Conservation (phyloP, 371 early-diverging fungal species). For the Fennellomyces sp. region DNA sequence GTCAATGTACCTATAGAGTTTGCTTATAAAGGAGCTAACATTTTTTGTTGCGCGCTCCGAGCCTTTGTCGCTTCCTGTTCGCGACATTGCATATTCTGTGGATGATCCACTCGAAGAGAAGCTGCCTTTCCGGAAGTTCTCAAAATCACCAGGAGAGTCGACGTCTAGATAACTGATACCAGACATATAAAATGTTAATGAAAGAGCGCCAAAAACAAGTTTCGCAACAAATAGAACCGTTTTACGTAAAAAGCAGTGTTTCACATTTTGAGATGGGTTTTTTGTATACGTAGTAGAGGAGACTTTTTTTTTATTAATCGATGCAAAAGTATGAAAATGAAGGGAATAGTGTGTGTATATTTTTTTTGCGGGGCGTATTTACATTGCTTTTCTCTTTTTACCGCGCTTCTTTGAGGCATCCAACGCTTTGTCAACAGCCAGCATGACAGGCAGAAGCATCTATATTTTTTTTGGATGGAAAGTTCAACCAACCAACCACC, state of each 20-base stretch:
- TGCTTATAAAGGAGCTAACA: constrained; percentile 30
- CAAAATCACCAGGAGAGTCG: not conserved
- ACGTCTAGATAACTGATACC: constrained; percentile 7
- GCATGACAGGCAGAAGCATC: constrained; percentile 53
- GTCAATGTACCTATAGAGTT: constrained; percentile 29
- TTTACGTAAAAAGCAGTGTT: not conserved
- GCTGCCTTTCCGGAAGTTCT: not conserved
- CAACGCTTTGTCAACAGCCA: constrained; percentile 53
- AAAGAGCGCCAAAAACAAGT: not conserved
- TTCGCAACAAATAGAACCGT: not conserved
- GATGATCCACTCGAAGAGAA: constrained; percentile 6
- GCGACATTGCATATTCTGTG: not conserved
- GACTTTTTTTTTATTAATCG: not conserved
- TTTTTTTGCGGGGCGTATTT: not conserved
- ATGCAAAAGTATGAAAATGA: no score
- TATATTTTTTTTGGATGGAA: no score
- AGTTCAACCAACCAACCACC: no score
- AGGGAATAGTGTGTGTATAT: not conserved
- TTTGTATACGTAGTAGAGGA: not conserved
- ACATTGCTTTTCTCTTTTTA: constrained; percentile 6
- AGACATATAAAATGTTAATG: not conserved
- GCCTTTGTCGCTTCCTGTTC: not conserved
- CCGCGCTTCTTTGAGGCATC: constrained; percentile 54
- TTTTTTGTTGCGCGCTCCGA: constrained; percentile 4
- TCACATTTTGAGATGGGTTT: constrained; percentile 1